phyloP scores from a whole-genome alignment of 1,139 yeast genomes.

The Lodderomyces beijingensis region DNA sequence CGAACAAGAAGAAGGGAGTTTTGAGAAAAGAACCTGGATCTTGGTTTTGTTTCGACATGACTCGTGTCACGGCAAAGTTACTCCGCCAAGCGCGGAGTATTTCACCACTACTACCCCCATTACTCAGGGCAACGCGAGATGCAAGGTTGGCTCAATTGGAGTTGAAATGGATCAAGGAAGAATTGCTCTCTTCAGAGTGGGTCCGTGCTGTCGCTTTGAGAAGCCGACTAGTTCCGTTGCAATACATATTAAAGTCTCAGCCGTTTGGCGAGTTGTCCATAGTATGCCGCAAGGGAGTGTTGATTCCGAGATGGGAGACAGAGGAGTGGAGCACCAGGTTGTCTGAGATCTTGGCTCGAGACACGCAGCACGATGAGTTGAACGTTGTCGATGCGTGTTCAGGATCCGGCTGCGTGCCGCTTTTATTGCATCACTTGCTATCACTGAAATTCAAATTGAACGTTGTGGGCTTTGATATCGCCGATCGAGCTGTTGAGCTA shows the following conservation, averaged over 20 bases:
- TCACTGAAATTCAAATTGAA: slow-evolving; percentile 10
- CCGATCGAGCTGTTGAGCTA: slow-evolving; percentile 48
- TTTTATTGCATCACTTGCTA: slow-evolving; percentile 41
- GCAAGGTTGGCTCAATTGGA: slow-evolving; percentile 33
- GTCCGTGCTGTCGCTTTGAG: slow-evolving; percentile 34
- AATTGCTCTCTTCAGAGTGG: slow-evolving; percentile 37
- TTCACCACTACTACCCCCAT: slow-evolving; percentile 29
- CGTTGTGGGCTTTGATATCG: slow-evolving; percentile 58
- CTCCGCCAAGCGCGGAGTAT: slow-evolving; percentile 24
- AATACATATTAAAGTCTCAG: slow-evolving; percentile 78
- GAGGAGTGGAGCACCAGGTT: slow-evolving; percentile 77
- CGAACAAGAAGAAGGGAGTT: too few species aligned
- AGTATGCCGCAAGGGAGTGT: slow-evolving; percentile 56
- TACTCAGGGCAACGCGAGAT: slow-evolving; percentile 27
- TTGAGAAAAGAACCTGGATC: not conserved
- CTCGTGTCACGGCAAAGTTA: slow-evolving; percentile 27
- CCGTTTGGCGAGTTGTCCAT: slow-evolving; percentile 77
- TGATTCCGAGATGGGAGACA: slow-evolving; percentile 94
- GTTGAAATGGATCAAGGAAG: slow-evolving; percentile 37
- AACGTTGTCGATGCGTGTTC: slow-evolving; percentile 72
- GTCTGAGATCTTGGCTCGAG: slow-evolving; percentile 13
- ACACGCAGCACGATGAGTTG: too few species aligned
- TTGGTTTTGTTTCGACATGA: slow-evolving; percentile 16
- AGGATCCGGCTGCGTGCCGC: slow-evolving; percentile 86
- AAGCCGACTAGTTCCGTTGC: slow-evolving; percentile 58